Evolutionary conservation across 345 rosid species (phyloP), one percentile per base, ranked within the genome.

Genomic region (Hibiscus syriacus): DNA sequence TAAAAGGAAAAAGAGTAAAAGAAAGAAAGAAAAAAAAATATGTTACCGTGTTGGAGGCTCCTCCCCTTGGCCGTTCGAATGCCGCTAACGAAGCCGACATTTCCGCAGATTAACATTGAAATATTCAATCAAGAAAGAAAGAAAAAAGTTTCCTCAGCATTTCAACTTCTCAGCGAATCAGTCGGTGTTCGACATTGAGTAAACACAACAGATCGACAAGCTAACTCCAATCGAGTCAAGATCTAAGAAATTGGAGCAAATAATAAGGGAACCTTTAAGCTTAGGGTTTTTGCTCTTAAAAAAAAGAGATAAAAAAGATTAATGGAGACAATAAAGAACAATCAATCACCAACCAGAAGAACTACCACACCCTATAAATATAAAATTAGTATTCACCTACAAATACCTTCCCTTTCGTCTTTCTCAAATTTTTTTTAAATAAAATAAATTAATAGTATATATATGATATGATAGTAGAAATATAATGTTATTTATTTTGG

Each of bases 71-170:
- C 70, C 95, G 90, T 82, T 92, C 98, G 76, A 90, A 80, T 79
- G 90, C 86, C 67, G 91, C 87, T 79, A 85, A 67, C 71, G 98
- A 78, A 85, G 81, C 84, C 79, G 93, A 88, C 98, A 92, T 92
- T 84, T 78, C 60, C 73, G 67, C 52, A 67, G 52, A 67, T 53
- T 62, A 74, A 49, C 75, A 77, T 70, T 55, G 67, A 69, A 72
- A 72, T 20, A 7, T 66, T 5, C 58, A 54, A 39, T 52, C 72
- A 63, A 56, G 22, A 14, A 12, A 52, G 41, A 2, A 0, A 22
- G n/a, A n/a, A 56, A 39, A 32, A 16, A 29, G 67, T 22, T 48
- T 49, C 49, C 60, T 61, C 45, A 64, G 49, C 76, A 77, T 74
- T 69, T 71, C 73, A 63, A 74, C 71, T 7, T 27, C 32, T 60